Evolutionary conservation across 768 basidiomycete genomes (phyloP).

Genomic region (Boletus barrowsii): DNA sequence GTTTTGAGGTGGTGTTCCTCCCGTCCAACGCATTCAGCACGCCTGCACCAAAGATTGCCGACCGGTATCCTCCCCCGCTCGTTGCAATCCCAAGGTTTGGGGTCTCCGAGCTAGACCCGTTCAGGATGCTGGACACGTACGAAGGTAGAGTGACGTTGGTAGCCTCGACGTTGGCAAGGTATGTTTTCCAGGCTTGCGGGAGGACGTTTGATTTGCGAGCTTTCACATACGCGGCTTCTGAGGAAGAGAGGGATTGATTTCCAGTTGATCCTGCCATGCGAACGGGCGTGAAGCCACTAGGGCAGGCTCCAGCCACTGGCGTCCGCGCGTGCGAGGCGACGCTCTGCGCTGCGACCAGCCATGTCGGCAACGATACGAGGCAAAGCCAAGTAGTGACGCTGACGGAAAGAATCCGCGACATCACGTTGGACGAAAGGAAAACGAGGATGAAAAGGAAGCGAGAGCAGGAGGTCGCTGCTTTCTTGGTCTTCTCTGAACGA

Average conservation of each 20-base stretch:
- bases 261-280: slow-evolving; percentile 21
- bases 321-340: slow-evolving; percentile 24
- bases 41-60: slow-evolving; percentile 52
- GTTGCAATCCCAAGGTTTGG: slow-evolving; percentile 47
- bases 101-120: slow-evolving; percentile 10
- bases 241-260: slow-evolving; percentile 33
- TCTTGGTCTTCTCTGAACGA: too few relatives aligned
- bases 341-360: slow-evolving; percentile 16
- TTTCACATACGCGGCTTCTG: slow-evolving; percentile 37
- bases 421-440: background rate
- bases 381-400: slow-evolving; percentile 4
- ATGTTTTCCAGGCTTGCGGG: slow-evolving; percentile 37
- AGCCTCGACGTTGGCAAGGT: slow-evolving; percentile 36
- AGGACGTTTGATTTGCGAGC: slow-evolving; percentile 33
- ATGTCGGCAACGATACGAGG: slow-evolving; percentile 1
- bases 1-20: slow-evolving; percentile 40
- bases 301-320: slow-evolving; percentile 15
- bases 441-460: too few relatives aligned
- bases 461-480: too few relatives aligned
- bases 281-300: slow-evolving; percentile 23
- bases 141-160: slow-evolving; percentile 28
- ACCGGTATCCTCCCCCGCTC: slow-evolving; percentile 56
- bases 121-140: slow-evolving; percentile 33
- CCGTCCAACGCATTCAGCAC: slow-evolving; percentile 47
- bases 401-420: background rate